Conservation (phyloP, 495 filamentous ascomycete species). For the Lophiostoma macrostomum region DNA sequence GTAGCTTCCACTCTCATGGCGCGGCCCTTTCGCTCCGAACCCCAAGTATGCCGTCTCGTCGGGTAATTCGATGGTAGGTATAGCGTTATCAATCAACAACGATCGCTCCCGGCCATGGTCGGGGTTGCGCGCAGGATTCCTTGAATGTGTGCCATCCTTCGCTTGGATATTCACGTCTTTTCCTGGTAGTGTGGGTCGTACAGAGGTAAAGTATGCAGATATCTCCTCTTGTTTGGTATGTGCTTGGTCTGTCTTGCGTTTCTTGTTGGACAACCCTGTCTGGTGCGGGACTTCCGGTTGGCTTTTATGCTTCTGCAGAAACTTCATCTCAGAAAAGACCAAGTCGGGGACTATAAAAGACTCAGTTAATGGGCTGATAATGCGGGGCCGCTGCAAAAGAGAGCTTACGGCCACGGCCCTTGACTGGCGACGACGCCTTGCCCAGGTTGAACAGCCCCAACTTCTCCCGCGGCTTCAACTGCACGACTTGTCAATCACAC, state of each 20-base stretch:
- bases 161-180: slow-evolving; percentile 34
- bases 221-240: slow-evolving; percentile 39
- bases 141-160: slow-evolving; percentile 11
- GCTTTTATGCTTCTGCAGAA: slow-evolving; percentile 48
- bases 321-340: slow-evolving; percentile 65
- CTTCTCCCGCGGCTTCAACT: slow-evolving; percentile 55
- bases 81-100: slow-evolving; percentile 19
- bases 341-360: slow-evolving; percentile 57
- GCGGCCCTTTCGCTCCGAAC: slow-evolving; percentile 35
- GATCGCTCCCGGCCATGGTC: slow-evolving; percentile 15
- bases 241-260: slow-evolving; percentile 35
- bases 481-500: slow-evolving; percentile 22
- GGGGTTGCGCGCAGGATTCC: neutral
- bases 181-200: slow-evolving; percentile 32
- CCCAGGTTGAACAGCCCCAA: slow-evolving; percentile 72
- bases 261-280: slow-evolving; percentile 19
- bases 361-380: slow-evolving; percentile 18
- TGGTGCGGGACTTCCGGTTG: slow-evolving; percentile 28
- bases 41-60: slow-evolving; percentile 37
- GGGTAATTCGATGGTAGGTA: slow-evolving; percentile 36
- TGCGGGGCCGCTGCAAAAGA: slow-evolving; percentile 18
- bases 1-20: slow-evolving; percentile 28
- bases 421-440: slow-evolving; percentile 58
- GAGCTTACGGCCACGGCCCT: slow-evolving; percentile 47
- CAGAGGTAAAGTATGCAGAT: slow-evolving; percentile 41